Evolutionary conservation across 75 land plant genomes (phyloP).

Genomic region (Azolla pinnata): DNA sequence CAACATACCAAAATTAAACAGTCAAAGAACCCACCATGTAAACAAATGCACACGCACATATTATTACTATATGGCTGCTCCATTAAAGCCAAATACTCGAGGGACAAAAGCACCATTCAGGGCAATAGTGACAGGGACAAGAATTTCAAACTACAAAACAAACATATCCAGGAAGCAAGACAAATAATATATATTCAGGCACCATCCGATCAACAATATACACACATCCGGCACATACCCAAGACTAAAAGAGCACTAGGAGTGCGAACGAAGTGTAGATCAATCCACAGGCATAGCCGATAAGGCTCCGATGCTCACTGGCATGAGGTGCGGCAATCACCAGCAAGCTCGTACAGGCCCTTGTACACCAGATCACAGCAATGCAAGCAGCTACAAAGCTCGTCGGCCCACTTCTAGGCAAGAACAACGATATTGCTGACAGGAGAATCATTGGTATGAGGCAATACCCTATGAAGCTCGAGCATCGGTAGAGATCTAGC

Average conservation of each 20-base stretch:
- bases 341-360: conserved; percentile 62
- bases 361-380: conserved; percentile 80
- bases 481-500: conserved; percentile 68
- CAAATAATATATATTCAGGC: no score
- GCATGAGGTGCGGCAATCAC: conserved; percentile 53
- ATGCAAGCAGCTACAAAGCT: conserved; percentile 42
- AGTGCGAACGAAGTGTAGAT: conserved; percentile 72
- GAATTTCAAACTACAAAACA: no score
- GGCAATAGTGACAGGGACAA: no score
- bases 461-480: conserved; percentile 86
- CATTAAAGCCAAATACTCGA: no score
- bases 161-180: no score
- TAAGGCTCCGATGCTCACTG: conserved; percentile 69
- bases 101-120: no score
- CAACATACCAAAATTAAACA: no score
- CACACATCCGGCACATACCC: no score
- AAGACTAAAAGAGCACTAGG: conserved; percentile 68
- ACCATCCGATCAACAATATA: no score
- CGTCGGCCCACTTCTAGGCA: conserved; percentile 52
- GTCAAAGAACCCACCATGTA: no score
- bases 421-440: conserved; percentile 58
- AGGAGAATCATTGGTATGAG: conserved; percentile 81
- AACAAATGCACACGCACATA: no score
- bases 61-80: no score
- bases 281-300: conserved; percentile 78